phyloP scores from a whole-genome alignment of 1,284 basidiomycete species.

The Erythrobasidium hasegawianum region DNA sequence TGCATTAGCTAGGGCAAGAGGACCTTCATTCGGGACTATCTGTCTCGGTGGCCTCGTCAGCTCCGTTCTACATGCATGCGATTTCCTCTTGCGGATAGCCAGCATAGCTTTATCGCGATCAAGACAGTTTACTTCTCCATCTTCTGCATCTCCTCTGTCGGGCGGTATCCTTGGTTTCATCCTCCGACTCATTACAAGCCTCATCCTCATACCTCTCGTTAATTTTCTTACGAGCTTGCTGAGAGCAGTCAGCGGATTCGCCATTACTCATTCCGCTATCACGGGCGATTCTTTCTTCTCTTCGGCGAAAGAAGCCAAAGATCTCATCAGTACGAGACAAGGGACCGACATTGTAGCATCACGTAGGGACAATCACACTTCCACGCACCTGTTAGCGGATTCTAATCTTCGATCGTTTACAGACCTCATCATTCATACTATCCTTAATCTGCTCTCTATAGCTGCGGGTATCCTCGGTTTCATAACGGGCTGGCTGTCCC shows the following conservation, averaged over 20 bases:
- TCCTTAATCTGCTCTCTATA: slow-evolving; percentile 21
- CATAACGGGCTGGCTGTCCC: slow-evolving; percentile 17
- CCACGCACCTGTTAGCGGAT: too few relatives aligned
- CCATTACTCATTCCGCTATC: slow-evolving; percentile 13
- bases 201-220: slow-evolving; percentile 14
- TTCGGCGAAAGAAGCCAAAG: slow-evolving; percentile 10
- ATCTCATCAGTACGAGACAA: slow-evolving; percentile 22
- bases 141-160: not conserved
- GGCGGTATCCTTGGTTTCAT: not conserved
- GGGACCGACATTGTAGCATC: slow-evolving; percentile 31
- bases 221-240: slow-evolving; percentile 8
- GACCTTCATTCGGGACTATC: slow-evolving; percentile 21
- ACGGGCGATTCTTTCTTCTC: slow-evolving; percentile 27
- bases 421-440: slow-evolving; percentile 24
- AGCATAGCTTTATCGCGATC: slow-evolving; percentile 4
- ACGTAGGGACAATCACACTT: slow-evolving; percentile 6
- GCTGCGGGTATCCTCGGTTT: slow-evolving; percentile 18
- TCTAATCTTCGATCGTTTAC: too few relatives aligned
- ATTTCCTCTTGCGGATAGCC: slow-evolving; percentile 6
- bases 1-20: slow-evolving; percentile 11
- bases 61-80: slow-evolving; percentile 12
- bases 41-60: slow-evolving; percentile 10
- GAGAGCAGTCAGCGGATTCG: slow-evolving; percentile 17
- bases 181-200: not conserved
- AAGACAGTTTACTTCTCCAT: not conserved